A percentile compares a stretch with the other conserved stretches of the same genome.
Conservation (phyloP, 192 early-diverging fungal genomes). For the Lobosporangium transversale region DNA sequence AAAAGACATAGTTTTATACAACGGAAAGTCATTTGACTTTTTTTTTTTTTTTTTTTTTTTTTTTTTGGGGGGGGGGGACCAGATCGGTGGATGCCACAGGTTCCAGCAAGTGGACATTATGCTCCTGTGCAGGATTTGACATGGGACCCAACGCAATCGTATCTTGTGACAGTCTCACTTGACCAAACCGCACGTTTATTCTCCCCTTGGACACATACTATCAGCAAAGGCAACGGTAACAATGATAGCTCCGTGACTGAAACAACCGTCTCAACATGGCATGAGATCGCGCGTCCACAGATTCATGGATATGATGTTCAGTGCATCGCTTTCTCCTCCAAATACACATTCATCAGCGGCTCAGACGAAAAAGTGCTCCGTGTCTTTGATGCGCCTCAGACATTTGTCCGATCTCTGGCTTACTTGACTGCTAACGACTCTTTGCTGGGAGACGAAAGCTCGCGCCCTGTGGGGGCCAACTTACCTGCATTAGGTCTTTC, state of each 20-base stretch:
- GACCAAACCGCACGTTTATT: constrained; percentile 93
- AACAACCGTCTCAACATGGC: constrained; percentile 69
- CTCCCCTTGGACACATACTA: constrained; percentile 72
- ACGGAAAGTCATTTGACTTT: neutral
- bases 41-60: neutral
- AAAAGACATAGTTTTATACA: too few relatives aligned
- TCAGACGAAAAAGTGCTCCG: constrained; percentile 96
- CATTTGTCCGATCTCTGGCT: constrained; percentile 75
- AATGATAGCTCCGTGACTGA: constrained; percentile 2
- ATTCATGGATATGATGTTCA: constrained; percentile 96
- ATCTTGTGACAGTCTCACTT: constrained; percentile 77
- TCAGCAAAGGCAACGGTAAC: neutral
- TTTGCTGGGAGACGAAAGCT: constrained; percentile 56
- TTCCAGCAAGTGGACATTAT: constrained; percentile 86
- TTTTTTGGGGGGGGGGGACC: neutral
- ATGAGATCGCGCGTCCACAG: constrained; percentile 93
- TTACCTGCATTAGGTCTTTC: constrained; percentile 93
- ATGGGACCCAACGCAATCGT: constrained; percentile 84
- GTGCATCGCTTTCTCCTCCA: constrained; percentile 80
- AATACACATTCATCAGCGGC: constrained; percentile 83
- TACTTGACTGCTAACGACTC: constrained; percentile 56
- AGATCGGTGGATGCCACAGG: constrained; percentile 72
- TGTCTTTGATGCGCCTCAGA: constrained; percentile 86
- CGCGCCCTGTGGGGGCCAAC: constrained; percentile 77
- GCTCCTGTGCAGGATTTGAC: constrained; percentile 78